A percentile compares a stretch with the other conserved stretches of the same genome.
Evolutionary conservation across 1,139 yeast genomes (phyloP).

Genomic region (Suhomyces terraborum): DNA sequence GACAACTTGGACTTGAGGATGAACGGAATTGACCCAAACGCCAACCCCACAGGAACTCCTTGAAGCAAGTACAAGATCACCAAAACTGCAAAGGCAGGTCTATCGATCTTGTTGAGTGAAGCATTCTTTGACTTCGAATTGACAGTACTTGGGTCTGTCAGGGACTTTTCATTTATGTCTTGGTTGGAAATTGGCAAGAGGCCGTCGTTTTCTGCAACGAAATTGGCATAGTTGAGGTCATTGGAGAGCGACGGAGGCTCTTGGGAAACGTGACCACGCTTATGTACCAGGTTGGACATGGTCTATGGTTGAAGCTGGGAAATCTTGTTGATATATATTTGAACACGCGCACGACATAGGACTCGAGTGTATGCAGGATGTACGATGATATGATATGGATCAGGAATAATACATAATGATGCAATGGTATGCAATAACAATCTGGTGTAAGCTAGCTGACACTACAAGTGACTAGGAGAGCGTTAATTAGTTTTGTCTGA

Average conservation of each 20-base stretch:
- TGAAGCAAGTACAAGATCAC: conserved; percentile 78
- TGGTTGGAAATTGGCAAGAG: conserved; percentile 36
- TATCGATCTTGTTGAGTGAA: conserved; percentile 38
- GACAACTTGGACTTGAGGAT: conserved; percentile 76
- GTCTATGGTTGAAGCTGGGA: too few relatives aligned
- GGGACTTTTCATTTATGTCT: conserved; percentile 22
- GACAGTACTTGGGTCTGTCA: conserved; percentile 5
- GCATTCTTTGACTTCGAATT: conserved; percentile 10
- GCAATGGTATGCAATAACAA: too few relatives aligned
- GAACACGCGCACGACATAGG: not conserved
- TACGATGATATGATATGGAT: too few relatives aligned
- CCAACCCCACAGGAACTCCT: conserved; percentile 94
- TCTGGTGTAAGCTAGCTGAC: too few relatives aligned
- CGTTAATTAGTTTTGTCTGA: conserved; percentile 6
- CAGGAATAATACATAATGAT: too few relatives aligned
- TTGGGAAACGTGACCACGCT: conserved; percentile 19
- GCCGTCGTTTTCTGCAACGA: conserved; percentile 38
- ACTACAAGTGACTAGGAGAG: not conserved
- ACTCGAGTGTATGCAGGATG: not conserved
- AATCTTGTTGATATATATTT: not conserved
- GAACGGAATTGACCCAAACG: conserved; percentile 95
- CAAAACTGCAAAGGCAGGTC: conserved; percentile 72
- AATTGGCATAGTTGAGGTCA: conserved; percentile 25
- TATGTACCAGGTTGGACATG: conserved; percentile 18
- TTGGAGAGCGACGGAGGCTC: conserved; percentile 20